Conservation (phyloP, 352 stramenopile genomes). For the Blastocystis sp. region DNA sequence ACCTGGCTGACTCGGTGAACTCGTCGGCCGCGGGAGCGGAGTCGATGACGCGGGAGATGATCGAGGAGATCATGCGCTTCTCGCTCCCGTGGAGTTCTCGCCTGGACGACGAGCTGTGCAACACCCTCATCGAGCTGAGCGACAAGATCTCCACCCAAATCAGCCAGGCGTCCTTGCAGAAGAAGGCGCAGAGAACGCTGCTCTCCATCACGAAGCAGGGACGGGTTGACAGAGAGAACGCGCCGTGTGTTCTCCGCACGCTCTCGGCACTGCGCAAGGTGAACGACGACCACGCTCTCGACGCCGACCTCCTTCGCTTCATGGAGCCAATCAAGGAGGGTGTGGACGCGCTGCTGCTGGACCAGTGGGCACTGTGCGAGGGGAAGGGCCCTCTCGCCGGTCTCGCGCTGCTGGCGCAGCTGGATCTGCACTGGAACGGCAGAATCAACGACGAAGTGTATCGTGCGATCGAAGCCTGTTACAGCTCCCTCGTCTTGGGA, state of each 20-base stretch:
- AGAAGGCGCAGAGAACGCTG: background rate
- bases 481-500: background rate
- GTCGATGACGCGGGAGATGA: background rate
- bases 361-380: background rate
- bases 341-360: background rate
- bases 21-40: background rate
- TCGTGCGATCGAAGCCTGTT: background rate
- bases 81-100: background rate
- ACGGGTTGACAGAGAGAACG: background rate
- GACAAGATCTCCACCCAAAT: slow-evolving; percentile 1
- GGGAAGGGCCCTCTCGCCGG: background rate
- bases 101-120: background rate
- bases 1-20: slow-evolving; percentile 21
- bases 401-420: background rate
- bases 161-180: slow-evolving; percentile 8
- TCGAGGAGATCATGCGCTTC: background rate
- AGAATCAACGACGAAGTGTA: background rate
- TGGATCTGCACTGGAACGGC: background rate
- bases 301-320: background rate
- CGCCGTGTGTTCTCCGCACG: background rate
- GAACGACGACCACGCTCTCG: background rate
- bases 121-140: background rate
- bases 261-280: background rate
- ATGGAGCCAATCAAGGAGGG: background rate
- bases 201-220: background rate